A percentile compares a stretch with the other conserved stretches of the same genome.
Conservation (phyloP, 2,329 filamentous ascomycete species). For the Xylogone sp. region DNA sequence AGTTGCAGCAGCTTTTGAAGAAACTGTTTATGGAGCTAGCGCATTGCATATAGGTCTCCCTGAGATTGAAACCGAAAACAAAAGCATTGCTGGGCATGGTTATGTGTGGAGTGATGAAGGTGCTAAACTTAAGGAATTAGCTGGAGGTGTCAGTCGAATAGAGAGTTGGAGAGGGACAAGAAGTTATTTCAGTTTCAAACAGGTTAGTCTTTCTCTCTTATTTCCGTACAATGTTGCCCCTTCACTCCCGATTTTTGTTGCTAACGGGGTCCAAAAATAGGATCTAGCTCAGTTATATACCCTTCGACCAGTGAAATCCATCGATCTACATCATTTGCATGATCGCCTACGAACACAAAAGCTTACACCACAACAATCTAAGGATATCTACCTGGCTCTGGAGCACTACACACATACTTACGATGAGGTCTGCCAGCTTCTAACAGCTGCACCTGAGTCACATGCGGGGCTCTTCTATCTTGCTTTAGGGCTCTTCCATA, state of each 20-base stretch:
- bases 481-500: slow-evolving; percentile 87
- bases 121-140: slow-evolving; percentile 78
- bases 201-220: slow-evolving; percentile 51
- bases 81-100: slow-evolving; percentile 70
- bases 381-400: slow-evolving; percentile 81
- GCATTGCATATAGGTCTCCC: slow-evolving; percentile 81
- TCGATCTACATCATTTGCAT: slow-evolving; percentile 89
- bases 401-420: slow-evolving; percentile 73
- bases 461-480: slow-evolving; percentile 90
- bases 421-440: slow-evolving; percentile 78
- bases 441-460: slow-evolving; percentile 78
- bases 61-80: slow-evolving; percentile 57
- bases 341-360: slow-evolving; percentile 84
- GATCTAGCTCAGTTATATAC: slow-evolving; percentile 63
- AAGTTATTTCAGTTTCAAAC: slow-evolving; percentile 93
- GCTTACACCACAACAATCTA: slow-evolving; percentile 69
- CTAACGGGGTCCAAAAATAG: slow-evolving; percentile 38
- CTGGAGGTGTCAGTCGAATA: slow-evolving; percentile 86
- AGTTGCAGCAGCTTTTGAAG: slow-evolving; percentile 90
- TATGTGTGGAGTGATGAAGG: slow-evolving; percentile 91
- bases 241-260: slow-evolving; percentile 28
- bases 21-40: slow-evolving; percentile 89
- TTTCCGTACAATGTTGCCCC: background rate
- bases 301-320: slow-evolving; percentile 66
- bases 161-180: slow-evolving; percentile 96